Evolutionary conservation across 805 yeast genomes (phyloP), one percentile per base, ranked within the genome.

Genomic region (Isabelozyma pseudorhagii): DNA sequence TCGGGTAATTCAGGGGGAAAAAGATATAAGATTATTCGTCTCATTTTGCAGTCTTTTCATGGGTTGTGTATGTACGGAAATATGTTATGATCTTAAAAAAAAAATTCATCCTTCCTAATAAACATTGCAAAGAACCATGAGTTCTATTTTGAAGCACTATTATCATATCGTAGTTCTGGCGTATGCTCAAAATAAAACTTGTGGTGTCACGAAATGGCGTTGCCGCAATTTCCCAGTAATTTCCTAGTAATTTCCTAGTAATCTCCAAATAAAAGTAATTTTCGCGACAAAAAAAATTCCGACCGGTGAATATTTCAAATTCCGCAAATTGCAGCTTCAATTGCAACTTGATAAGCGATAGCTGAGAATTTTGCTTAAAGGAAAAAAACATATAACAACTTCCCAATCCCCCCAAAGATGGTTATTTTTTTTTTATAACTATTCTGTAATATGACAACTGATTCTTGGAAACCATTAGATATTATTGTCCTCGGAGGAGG

Each of bases 401-500:
- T 31, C 4, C 25, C 25, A 31, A 31, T 31, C n/a, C n/a, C 36
- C 1, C 10, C 36, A 3, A 31, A 9, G n/a, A 31, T 31, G 36
- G 36, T 10, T 31, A 29, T 29, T 2, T 31, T 9, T 31, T 10
- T 31, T 31, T 10, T 13, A 31, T 31, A 9, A 6, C 8, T 13
- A 31, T 31, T 31, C 36, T 31, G 36, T 49, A 45, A 47, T 27
- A 46, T 46, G 46, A 52, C 49, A 28, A 42, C 45, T 5, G 25
- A 42, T 27, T 36, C 44, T n/a, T 50, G 58, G 54, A 53, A 53
- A 39, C 53, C 49, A 11, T 45, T 54, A 14, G 60, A 57, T 42
- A 61, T 61, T 28, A 58, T 56, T 17, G 57, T 63, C 4, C 51
- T 61, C 29, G 67, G 67, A 14, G 66, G 62, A 18, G 67, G 67